Evolutionary conservation across 345 rosid species (phyloP).

Genomic region (Geranium brycei): DNA sequence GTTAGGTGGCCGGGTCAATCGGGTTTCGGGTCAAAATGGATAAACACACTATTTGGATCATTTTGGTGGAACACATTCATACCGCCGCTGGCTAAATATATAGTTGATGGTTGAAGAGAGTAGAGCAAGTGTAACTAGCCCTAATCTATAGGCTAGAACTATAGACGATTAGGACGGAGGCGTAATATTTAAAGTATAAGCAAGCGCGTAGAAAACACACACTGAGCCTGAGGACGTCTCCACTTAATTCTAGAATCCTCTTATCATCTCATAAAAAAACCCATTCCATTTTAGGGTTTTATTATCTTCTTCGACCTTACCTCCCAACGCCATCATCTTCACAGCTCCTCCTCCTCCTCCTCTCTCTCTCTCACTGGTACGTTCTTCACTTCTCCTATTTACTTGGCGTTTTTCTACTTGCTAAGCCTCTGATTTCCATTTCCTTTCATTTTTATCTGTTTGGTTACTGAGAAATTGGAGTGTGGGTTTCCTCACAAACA

Average conservation of each 20-base stretch:
- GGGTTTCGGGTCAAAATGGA: too few relatives aligned
- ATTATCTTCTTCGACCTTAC: constrained; percentile 5
- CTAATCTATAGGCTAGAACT: too few relatives aligned
- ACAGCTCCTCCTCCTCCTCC: too few relatives aligned
- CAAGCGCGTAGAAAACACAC: constrained; percentile 2
- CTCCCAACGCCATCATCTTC: background rate
- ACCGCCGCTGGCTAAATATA: too few relatives aligned
- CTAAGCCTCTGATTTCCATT: too few relatives aligned
- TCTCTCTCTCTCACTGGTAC: background rate
- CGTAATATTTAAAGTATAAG: background rate
- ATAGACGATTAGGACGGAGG: too few relatives aligned
- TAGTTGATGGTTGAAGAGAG: too few relatives aligned
- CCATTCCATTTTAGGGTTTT: constrained; percentile 11
- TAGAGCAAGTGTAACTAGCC: too few relatives aligned
- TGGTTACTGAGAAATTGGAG: background rate
- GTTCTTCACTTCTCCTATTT: background rate
- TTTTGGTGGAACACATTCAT: too few relatives aligned
- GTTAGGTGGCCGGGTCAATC: too few relatives aligned
- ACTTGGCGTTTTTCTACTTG: too few relatives aligned
- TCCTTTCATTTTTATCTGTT: background rate
- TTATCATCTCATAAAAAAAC: constrained; percentile 1
- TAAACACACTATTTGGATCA: too few relatives aligned
- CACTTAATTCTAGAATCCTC: constrained; percentile 11
- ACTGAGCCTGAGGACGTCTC: background rate
- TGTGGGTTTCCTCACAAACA: background rate